Evolutionary conservation across 164 flowering plant species (phyloP).

Genomic region (Stephania japonica): DNA sequence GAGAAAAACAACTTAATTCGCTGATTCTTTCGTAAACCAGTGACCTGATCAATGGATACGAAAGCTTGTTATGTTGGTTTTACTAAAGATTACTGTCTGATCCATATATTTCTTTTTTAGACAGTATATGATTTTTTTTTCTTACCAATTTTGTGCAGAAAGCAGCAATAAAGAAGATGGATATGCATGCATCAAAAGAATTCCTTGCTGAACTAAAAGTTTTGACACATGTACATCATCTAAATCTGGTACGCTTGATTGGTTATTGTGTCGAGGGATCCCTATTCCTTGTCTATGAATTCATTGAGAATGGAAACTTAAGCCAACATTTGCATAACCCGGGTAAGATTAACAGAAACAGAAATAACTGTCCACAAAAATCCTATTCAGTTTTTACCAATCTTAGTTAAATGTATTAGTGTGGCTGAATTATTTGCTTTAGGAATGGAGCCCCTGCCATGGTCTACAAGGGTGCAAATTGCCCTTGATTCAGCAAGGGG

Average conservation of each 20-base stretch:
- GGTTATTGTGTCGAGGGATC: slow-evolving; percentile 82
- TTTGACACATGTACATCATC: slow-evolving; percentile 80
- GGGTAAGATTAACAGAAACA: slow-evolving; percentile 28
- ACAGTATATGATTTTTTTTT: background rate
- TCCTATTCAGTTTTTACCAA: background rate
- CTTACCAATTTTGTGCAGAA: slow-evolving; percentile 35
- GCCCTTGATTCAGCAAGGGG: slow-evolving; percentile 98
- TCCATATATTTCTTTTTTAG: too few relatives aligned
- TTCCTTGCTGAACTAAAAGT: slow-evolving; percentile 88
- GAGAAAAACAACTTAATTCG: too few relatives aligned
- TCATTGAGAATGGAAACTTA: slow-evolving; percentile 84
- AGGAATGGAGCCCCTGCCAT: slow-evolving; percentile 67
- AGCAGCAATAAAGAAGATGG: slow-evolving; percentile 98
- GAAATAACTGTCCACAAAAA: background rate
- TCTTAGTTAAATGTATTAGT: background rate
- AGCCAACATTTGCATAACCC: slow-evolving; percentile 73
- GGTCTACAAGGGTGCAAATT: slow-evolving; percentile 82
- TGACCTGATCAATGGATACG: too few relatives aligned
- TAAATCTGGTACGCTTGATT: slow-evolving; percentile 91
- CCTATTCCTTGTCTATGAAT: slow-evolving; percentile 81
- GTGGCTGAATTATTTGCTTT: slow-evolving; percentile 16
- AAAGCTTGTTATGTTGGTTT: too few relatives aligned
- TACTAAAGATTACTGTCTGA: background rate
- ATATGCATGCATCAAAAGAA: slow-evolving; percentile 77
- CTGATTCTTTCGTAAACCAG: too few relatives aligned